Conservation (phyloP, 192 early-diverging fungal genomes). For the Lunasporangiospora selenospora region DNA sequence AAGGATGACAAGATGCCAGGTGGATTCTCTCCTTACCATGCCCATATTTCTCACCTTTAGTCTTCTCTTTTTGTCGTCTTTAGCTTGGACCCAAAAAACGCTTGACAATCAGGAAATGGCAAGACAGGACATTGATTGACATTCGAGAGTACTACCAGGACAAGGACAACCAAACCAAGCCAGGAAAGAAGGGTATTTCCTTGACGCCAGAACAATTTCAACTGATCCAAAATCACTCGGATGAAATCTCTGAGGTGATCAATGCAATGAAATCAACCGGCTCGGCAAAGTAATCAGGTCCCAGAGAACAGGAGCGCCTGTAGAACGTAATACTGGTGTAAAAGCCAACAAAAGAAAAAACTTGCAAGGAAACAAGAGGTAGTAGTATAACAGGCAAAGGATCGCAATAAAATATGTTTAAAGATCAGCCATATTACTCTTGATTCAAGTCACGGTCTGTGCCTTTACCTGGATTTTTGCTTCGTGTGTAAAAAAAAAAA, state of each 20-base stretch:
- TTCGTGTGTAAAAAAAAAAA: no score
- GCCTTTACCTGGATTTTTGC: no score
- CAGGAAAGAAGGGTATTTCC: constrained; percentile 43
- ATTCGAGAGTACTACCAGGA: constrained; percentile 39
- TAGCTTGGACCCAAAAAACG: constrained; percentile 11
- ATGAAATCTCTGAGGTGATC: constrained; percentile 15
- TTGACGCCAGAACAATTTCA: constrained; percentile 21
- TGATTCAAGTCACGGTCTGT: no score
- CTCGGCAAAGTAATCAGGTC: no score
- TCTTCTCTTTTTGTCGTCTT: not conserved
- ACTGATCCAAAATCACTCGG: constrained; percentile 1
- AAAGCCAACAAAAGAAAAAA: no score
- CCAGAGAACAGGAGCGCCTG: no score
- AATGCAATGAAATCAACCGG: not conserved
- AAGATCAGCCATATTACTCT: no score
- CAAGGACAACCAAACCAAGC: constrained; percentile 8
- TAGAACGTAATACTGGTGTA: no score
- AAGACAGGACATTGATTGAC: constrained; percentile 16
- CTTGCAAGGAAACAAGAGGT: no score
- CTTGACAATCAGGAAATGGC: constrained; percentile 22
- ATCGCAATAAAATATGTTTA: no score
- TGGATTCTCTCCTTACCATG: not conserved
- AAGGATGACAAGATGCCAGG: not conserved
- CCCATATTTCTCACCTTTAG: not conserved
- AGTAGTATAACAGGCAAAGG: no score